A percentile compares a stretch with the other conserved stretches of the same genome.
These are phyloP conservation scores for Centrapalus pauciflorus DNA, from an alignment of 129 eudicot species.

Conservation along the genomic window DNA sequence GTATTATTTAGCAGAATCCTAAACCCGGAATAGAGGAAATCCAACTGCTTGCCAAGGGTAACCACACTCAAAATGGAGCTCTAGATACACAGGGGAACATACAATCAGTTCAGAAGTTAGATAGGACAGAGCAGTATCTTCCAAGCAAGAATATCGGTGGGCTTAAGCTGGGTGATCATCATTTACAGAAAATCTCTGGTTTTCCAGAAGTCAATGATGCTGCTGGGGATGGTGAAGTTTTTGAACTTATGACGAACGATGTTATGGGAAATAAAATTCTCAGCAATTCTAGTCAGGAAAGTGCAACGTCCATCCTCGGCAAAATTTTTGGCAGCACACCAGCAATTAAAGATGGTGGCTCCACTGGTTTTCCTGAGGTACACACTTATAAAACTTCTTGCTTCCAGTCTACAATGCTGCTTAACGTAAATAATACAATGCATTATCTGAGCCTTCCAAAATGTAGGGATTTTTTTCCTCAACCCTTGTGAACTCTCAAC, in stretches of 20 bases:
- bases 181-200: slow-evolving; percentile 24
- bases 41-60: slow-evolving; percentile 29
- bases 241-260: slow-evolving; percentile 34
- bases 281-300: slow-evolving; percentile 39
- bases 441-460: not conserved
- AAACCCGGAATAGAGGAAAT: slow-evolving; percentile 41
- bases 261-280: slow-evolving; percentile 31
- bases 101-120: slow-evolving; percentile 21
- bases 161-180: slow-evolving; percentile 28
- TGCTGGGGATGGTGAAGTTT: slow-evolving; percentile 34
- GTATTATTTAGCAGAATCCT: slow-evolving; percentile 41
- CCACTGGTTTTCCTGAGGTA: slow-evolving; percentile 64
- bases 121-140: slow-evolving; percentile 20
- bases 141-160: slow-evolving; percentile 22
- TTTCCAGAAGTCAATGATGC: slow-evolving; percentile 33
- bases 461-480: not conserved
- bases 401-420: not conserved
- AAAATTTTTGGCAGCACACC: slow-evolving; percentile 61
- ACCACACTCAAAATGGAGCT: slow-evolving; percentile 40
- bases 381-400: not conserved
- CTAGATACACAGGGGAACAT: slow-evolving; percentile 29
- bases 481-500: not conserved
- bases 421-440: not conserved
- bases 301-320: slow-evolving; percentile 65
- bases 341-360: slow-evolving; percentile 24